Evolutionary conservation across 208 protist genomes (phyloP), one percentile per base, ranked within the genome.

Genomic region (Crithidia expoeki): DNA sequence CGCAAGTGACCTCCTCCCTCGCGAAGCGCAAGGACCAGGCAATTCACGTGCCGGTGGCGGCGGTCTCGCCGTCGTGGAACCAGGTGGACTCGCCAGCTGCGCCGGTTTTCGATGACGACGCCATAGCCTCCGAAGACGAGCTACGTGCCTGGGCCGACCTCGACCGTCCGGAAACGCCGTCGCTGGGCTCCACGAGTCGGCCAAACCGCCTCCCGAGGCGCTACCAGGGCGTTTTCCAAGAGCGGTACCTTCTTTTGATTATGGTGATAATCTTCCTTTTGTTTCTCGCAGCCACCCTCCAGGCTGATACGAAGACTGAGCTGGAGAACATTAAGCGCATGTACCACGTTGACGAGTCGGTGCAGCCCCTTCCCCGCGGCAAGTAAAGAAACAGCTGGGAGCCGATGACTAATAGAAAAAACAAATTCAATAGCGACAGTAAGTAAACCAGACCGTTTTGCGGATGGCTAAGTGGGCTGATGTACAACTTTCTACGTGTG

Each of bases 321-420:
- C n/a, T 70, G 30, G 71, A 76, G 38, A 56, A 76, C 57, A 76
- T 76, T 49, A 68, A 75, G 32, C 69, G 69, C 42, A 68, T 68
- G 69, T 75, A 75, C 52, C 30, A 64, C 53, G 28, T 68, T 1
- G 61, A 68, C 5, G 69, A 68, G 32, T 51, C 61, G 6, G 23
- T 63, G 19, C 56, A 58, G 38, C 33, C 33, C 0, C 10, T 51
- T 9, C 32, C 36, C 14, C 51, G 25, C 25, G 23, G 62, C 9
- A 68, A 68, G 46, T 58, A 49, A 40, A 7, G 4, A 58, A 2
- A 33, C 19, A 53, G 27, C 0, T 21, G 19, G 38, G 7, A 44
- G 38, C 38, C 14, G 14, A 7, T n/a, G n/a, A n/a, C n/a, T n/a
- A n/a, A n/a, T n/a, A n/a, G n/a, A n/a, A n/a, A n/a, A n/a, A n/a